Evolutionary conservation across 2,329 filamentous ascomycete genomes (phyloP).

Genomic region (Massarina eburnea): DNA sequence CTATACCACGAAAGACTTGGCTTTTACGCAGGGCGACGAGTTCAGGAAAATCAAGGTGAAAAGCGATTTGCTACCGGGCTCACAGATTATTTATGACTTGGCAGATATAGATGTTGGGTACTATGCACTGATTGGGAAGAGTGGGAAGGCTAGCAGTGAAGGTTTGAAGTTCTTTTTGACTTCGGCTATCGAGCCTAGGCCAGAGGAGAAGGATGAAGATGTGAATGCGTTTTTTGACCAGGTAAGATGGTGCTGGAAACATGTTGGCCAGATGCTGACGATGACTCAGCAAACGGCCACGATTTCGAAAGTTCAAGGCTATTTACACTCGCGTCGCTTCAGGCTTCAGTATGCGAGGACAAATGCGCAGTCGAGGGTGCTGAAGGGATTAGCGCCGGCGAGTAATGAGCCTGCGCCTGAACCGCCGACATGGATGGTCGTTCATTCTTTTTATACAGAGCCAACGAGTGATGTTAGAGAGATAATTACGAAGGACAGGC

Average conservation of each 20-base stretch:
- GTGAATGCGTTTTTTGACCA: constrained; percentile 19
- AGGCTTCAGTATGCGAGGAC: constrained; percentile 29
- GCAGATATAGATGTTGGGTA: constrained; percentile 34
- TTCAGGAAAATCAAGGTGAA: constrained; percentile 39
- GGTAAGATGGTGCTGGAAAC: constrained; percentile 3
- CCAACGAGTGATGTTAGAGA: constrained; percentile 9
- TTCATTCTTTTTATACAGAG: constrained; percentile 27
- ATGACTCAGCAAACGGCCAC: constrained; percentile 16
- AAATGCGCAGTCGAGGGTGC: constrained; percentile 31
- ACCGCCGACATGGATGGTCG: constrained; percentile 26
- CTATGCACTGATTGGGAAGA: constrained; percentile 18
- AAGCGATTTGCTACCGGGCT: constrained; percentile 33
- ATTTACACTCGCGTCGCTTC: constrained; percentile 25
- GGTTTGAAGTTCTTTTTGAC: constrained; percentile 11
- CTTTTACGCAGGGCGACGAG: constrained; percentile 36
- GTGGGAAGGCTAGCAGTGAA: constrained; percentile 14
- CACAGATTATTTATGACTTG: constrained; percentile 29
- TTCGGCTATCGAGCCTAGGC: constrained; percentile 17
- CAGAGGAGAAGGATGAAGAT: constrained; percentile 11
- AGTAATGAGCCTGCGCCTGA: constrained; percentile 24
- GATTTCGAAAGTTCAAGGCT: constrained; percentile 17
- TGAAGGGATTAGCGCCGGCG: constrained; percentile 30
- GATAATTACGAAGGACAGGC: constrained; percentile 7
- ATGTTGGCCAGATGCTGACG: background rate
- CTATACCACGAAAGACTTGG: constrained; percentile 42